Evolutionary conservation across 352 stramenopile genomes (phyloP).

Genomic region (Pythium phragmiticola): DNA sequence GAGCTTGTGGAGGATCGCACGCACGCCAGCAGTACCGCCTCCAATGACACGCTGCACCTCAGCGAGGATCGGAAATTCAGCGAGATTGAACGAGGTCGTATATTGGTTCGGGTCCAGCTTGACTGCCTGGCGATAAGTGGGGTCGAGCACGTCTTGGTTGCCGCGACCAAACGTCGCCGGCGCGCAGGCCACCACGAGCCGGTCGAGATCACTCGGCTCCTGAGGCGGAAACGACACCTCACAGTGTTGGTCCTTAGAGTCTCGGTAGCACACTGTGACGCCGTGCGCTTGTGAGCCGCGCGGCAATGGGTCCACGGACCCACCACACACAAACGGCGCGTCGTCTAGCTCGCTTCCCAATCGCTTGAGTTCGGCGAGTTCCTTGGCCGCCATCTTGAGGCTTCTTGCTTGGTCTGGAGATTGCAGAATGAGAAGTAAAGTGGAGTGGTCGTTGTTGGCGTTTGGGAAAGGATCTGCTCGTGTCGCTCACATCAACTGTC

Average conservation of each 20-base stretch:
- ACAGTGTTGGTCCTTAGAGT: not conserved
- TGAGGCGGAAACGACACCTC: not conserved
- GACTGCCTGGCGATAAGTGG: slow-evolving; percentile 12
- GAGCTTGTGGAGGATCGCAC: slow-evolving; percentile 13
- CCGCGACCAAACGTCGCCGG: slow-evolving; percentile 12
- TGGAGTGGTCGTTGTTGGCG: too few species aligned
- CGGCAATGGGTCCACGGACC: not conserved
- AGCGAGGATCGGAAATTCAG: slow-evolving; percentile 4
- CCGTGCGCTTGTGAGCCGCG: not conserved
- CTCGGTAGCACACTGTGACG: not conserved
- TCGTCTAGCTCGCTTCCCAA: not conserved
- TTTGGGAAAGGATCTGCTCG: too few species aligned
- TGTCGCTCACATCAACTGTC: too few species aligned
- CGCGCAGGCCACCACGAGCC: not conserved
- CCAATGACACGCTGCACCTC: slow-evolving; percentile 10
- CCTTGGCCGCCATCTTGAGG: not conserved
- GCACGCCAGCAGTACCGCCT: not conserved
- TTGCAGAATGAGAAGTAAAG: not conserved
- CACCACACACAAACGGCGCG: slow-evolving; percentile 4
- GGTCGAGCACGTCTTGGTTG: slow-evolving; percentile 10
- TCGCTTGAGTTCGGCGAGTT: slow-evolving; percentile 3
- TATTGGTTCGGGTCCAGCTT: slow-evolving; percentile 3
- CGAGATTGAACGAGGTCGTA: slow-evolving; percentile 6
- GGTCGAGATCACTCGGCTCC: not conserved
- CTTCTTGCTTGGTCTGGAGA: not conserved